Base-by-base conservation (phyloP, 2,329 filamentous ascomycete genomes). In the Penicillium sp. region DNA sequence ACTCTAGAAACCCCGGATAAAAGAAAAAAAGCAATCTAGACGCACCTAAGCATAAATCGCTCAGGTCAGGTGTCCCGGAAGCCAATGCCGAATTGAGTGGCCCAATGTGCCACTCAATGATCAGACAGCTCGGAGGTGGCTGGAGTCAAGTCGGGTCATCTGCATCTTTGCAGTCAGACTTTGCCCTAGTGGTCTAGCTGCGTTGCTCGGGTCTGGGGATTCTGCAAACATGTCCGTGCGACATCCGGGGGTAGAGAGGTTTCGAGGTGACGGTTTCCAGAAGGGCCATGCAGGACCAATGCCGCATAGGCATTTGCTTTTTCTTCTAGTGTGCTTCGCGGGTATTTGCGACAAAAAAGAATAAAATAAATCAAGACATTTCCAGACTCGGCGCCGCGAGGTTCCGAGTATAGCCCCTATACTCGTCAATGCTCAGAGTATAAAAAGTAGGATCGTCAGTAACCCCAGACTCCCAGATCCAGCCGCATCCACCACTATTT, bases 201-300 rank as follows among this genome's bases (percentile, higher is more conserved):
- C 44, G 46, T 54, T 32, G 44, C 40, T 47, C 49, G 24, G 47
- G 50, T 56, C 56, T 47, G 56, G 55, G 53, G 53, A 53, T 56
- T 58, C 55, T 59, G 55, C 56, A 59, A 55, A 59, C 42, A 52
- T 52, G 56, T 56, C 55, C 48, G 55, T 58, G 56, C 55, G 53
- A 52, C 31, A 7, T 34, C 14, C 14, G 31, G 16, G 29, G 29
- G 36, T 28, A 9, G 23, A 24, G 32, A 31, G 35, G 20, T 24
- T 10, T 31, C 18, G 18, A 38, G 20, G 35, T 13, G 37, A 40
- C 24, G 10, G 23, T 28, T 22, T 40, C 37, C 24, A 26, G 20
- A 40, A 24, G 20, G 23, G 14, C 31, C 16, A 20, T 6, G 31
- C 31, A 34, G 31, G 16, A 18, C 18, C 18, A 10, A 3, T 16